A percentile compares a stretch with the other conserved stretches of the same genome.
phyloP scores from a whole-genome alignment of 768 basidiomycete genomes.

The Mycena latifolia region DNA sequence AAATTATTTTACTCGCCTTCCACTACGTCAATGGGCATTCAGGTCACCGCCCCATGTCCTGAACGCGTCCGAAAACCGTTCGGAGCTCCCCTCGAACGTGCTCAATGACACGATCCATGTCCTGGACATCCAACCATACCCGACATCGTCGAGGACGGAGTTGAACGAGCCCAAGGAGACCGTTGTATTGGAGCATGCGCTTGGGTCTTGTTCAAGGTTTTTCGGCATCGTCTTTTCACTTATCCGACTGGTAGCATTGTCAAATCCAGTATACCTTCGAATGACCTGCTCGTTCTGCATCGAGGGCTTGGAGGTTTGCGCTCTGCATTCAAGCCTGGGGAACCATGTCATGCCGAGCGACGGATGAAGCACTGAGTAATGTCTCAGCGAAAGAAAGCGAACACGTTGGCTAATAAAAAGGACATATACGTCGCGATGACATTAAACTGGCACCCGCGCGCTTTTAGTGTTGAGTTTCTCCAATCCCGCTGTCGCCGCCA shows the following conservation, averaged over 20 bases:
- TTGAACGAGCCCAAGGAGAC: too few relatives aligned
- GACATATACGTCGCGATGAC: background rate
- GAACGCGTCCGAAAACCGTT: background rate
- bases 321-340: background rate
- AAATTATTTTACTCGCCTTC: background rate
- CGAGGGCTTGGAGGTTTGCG: background rate
- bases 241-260: background rate
- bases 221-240: background rate
- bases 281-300: too few relatives aligned
- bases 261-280: too few relatives aligned
- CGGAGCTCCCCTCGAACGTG: background rate
- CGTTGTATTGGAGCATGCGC: background rate
- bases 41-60: background rate
- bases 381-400: background rate
- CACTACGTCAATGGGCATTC: background rate
- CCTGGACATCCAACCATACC: constrained; percentile 6
- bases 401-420: too few relatives aligned
- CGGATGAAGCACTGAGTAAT: background rate
- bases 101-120: background rate
- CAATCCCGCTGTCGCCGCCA: background rate
- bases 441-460: background rate
- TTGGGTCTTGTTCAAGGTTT: background rate
- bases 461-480: background rate
- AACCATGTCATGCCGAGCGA: background rate
- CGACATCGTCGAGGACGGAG: background rate